phyloP scores from a whole-genome alignment of 106 monocot species.

The Iris macrosiphon region DNA sequence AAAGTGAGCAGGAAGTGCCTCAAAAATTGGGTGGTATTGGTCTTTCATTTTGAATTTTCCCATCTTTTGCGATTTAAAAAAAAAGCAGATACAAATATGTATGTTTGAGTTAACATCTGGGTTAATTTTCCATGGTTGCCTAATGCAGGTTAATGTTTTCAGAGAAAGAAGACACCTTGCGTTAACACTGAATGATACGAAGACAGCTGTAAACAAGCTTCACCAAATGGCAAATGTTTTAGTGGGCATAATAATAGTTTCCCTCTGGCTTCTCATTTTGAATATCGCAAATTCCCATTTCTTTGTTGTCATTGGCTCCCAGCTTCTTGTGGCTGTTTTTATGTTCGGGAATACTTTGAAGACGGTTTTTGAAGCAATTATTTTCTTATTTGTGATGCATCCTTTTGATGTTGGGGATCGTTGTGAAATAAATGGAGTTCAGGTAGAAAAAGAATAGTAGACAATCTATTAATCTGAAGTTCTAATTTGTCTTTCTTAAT shows the following conservation, averaged over 20 bases:
- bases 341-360: slow-evolving; percentile 84
- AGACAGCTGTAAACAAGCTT: slow-evolving; percentile 87
- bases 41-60: slow-evolving; percentile 1
- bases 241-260: slow-evolving; percentile 55
- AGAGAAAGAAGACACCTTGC: slow-evolving; percentile 77
- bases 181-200: slow-evolving; percentile 80
- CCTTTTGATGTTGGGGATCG: slow-evolving; percentile 96
- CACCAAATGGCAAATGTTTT: slow-evolving; percentile 76
- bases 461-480: no score
- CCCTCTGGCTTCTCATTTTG: slow-evolving; percentile 71
- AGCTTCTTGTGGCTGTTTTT: slow-evolving; percentile 63
- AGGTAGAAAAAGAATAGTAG: slow-evolving; percentile 30
- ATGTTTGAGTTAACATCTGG: not conserved
- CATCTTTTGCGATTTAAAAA: not conserved
- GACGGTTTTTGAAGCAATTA: slow-evolving; percentile 66
- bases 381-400: slow-evolving; percentile 87
- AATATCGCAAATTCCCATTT: slow-evolving; percentile 62
- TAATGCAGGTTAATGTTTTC: slow-evolving; percentile 73
- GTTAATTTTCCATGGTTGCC: not conserved
- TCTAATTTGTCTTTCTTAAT: not conserved
- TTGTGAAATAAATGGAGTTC: slow-evolving; percentile 69
- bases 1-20: slow-evolving; percentile 52
- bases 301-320: slow-evolving; percentile 67
- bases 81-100: no score
- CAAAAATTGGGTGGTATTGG: slow-evolving; percentile 88